Percentiles rank a stretch among this genome's conserved stretches.
Conservation (phyloP, 2,329 filamentous ascomycete species). For the Fusarium avenaceum region DNA sequence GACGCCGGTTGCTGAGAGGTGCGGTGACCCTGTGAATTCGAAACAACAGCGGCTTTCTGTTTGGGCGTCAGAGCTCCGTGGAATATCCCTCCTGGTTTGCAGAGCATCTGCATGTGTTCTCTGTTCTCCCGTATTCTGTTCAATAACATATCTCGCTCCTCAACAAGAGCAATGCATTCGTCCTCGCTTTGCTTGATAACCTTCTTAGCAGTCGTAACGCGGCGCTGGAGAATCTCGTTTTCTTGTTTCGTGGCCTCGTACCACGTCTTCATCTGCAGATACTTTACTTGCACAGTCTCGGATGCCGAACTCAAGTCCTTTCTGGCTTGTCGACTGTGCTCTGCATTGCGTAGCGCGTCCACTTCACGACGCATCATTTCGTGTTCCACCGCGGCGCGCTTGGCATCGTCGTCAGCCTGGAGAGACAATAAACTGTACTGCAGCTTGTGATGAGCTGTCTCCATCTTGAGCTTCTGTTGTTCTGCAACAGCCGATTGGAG, state of each 20-base stretch:
- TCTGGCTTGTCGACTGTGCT: conserved; percentile 74
- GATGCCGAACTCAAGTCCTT: conserved; percentile 66
- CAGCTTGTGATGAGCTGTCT: conserved; percentile 89
- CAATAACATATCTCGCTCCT: conserved; percentile 82
- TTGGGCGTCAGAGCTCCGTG: conserved; percentile 73
- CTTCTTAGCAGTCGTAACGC: conserved; percentile 80
- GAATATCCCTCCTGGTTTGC: conserved; percentile 78
- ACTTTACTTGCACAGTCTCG: conserved; percentile 68
- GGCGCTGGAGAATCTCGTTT: conserved; percentile 72
- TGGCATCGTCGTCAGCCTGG: conserved; percentile 86
- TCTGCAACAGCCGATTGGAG: conserved; percentile 68
- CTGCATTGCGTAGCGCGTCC: conserved; percentile 81
- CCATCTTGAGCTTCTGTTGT: conserved; percentile 77
- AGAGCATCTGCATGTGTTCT: conserved; percentile 84
- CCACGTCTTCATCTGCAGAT: conserved; percentile 73
- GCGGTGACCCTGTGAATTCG: conserved; percentile 61
- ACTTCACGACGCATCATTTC: conserved; percentile 92
- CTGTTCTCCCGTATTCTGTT: conserved; percentile 90
- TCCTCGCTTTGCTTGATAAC: conserved; percentile 83
- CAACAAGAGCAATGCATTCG: conserved; percentile 75
- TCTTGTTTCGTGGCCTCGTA: conserved; percentile 77
- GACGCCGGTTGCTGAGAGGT: conserved; percentile 67
- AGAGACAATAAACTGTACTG: conserved; percentile 88
- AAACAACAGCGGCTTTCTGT: conserved; percentile 55
- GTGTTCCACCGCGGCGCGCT: conserved; percentile 90